Percentiles rank a stretch among this genome's conserved stretches.
These are phyloP conservation scores for Fomitopsis betulina DNA, from an alignment of 1,284 basidiomycete genomes.

Conservation along the genomic window DNA sequence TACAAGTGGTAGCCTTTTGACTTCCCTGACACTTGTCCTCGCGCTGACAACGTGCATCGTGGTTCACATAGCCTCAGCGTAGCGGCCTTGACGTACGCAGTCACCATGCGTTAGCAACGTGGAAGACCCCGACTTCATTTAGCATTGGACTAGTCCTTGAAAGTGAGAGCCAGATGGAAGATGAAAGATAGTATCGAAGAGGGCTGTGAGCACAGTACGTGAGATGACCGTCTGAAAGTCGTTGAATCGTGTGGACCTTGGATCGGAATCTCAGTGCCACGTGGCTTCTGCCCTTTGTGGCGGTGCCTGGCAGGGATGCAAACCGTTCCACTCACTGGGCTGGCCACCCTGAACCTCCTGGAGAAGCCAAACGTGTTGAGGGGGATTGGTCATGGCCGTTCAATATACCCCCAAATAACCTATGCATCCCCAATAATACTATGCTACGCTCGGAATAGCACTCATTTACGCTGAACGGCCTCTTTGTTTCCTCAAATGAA, in stretches of 20 bases:
- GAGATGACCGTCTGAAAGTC: background rate
- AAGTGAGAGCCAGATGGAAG: background rate
- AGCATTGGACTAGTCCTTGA: background rate
- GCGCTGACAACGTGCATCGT: background rate
- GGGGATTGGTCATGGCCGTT: no score
- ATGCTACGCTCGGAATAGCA: background rate
- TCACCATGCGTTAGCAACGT: background rate
- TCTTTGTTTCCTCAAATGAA: background rate
- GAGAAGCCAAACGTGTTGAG: no score
- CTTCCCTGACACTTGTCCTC: background rate
- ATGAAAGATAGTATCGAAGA: background rate
- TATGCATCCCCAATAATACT: no score
- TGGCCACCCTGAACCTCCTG: no score
- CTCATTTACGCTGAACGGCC: background rate
- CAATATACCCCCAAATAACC: no score
- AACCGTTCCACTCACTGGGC: no score
- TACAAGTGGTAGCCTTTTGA: background rate
- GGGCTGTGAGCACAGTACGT: background rate
- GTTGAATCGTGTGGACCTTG: no score
- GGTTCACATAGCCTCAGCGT: background rate
- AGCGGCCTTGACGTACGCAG: background rate
- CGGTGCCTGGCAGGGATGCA: no score
- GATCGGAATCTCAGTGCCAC: no score
- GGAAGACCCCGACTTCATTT: background rate
- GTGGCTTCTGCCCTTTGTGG: no score